Conservation (phyloP, 2,329 filamentous ascomycete species). For the Phaeosphaeriaceae sp. region DNA sequence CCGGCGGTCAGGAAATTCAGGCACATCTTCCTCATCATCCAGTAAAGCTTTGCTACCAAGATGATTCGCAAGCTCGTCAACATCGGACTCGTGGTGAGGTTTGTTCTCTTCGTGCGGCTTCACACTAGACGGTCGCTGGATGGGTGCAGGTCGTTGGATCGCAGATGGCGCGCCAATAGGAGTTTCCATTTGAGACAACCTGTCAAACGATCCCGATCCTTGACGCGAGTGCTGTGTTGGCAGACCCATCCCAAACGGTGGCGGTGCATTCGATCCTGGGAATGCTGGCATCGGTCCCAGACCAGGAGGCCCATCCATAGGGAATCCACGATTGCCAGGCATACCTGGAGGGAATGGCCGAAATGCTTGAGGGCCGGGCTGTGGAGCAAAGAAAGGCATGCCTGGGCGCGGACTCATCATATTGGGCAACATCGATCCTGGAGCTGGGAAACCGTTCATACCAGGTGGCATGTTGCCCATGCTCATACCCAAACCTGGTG, state of each 20-base stretch:
- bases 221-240: slow-evolving; percentile 74
- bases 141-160: slow-evolving; percentile 83
- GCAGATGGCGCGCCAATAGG: slow-evolving; percentile 58
- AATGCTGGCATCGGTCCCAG: slow-evolving; percentile 51
- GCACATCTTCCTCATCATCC: slow-evolving; percentile 62
- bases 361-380: slow-evolving; percentile 60
- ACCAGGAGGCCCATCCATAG: slow-evolving; percentile 59
- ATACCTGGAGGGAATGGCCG: slow-evolving; percentile 66
- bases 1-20: slow-evolving; percentile 66
- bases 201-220: slow-evolving; percentile 69
- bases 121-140: slow-evolving; percentile 82
- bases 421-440: slow-evolving; percentile 60
- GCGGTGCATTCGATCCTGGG: slow-evolving; percentile 38
- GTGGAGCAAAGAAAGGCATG: slow-evolving; percentile 63
- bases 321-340: slow-evolving; percentile 64
- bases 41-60: slow-evolving; percentile 90
- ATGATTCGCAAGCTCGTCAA: slow-evolving; percentile 78
- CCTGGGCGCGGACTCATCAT: slow-evolving; percentile 63
- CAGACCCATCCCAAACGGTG: slow-evolving; percentile 49
- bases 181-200: slow-evolving; percentile 63
- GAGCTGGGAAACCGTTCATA: slow-evolving; percentile 58
- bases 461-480: slow-evolving; percentile 52
- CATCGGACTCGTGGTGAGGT: slow-evolving; percentile 55
- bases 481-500: slow-evolving; percentile 56
- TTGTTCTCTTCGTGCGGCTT: slow-evolving; percentile 59